These are phyloP conservation scores for Capsicum chinense DNA, from an alignment of 257 asterid species.

Conservation along the genomic window DNA sequence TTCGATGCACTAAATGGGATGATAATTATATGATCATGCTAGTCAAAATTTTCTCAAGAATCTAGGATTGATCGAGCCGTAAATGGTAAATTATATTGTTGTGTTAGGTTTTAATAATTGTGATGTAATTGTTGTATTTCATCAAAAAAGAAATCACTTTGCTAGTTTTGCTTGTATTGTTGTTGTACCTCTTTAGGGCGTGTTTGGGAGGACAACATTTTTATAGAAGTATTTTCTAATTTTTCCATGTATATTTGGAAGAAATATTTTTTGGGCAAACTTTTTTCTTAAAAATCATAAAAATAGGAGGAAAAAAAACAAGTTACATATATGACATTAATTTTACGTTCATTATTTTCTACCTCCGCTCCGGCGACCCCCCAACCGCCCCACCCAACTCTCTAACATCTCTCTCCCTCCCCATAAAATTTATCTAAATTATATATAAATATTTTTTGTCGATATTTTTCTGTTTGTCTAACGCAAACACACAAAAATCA, in stretches of 20 bases:
- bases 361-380: too few relatives aligned
- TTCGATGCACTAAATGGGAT: background rate
- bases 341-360: background rate
- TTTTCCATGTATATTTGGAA: background rate
- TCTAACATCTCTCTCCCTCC: background rate
- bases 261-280: too few relatives aligned
- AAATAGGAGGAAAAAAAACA: background rate
- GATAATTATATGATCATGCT: background rate
- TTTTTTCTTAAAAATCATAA: background rate
- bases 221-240: background rate
- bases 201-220: background rate
- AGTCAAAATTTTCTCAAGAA: background rate
- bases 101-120: background rate
- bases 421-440: background rate
- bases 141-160: background rate
- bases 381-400: background rate
- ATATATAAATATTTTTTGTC: background rate
- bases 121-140: slow-evolving; percentile 11
- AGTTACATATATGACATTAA: background rate
- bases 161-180: background rate
- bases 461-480: background rate
- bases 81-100: background rate
- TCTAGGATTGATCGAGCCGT: background rate
- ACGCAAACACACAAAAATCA: background rate
- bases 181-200: background rate